Percentiles rank a stretch among this genome's conserved stretches.
Evolutionary conservation across 805 yeast genomes (phyloP).

Genomic region (Kodamaea restingae): DNA sequence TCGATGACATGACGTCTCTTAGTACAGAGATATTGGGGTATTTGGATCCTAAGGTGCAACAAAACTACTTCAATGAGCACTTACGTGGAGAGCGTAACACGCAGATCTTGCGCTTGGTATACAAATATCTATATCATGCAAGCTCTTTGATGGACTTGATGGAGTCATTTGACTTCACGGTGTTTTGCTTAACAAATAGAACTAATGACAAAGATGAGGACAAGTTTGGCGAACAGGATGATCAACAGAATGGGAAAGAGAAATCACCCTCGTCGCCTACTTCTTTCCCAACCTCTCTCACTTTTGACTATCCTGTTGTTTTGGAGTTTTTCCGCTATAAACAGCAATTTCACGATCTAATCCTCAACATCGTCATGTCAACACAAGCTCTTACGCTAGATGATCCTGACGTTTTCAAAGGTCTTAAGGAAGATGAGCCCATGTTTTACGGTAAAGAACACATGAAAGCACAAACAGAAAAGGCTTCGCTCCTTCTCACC

Average conservation of each 20-base stretch:
- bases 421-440: slow-evolving; percentile 54
- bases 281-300: slow-evolving; percentile 19
- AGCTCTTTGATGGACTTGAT: slow-evolving; percentile 48
- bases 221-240: slow-evolving; percentile 21
- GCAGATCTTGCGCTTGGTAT: slow-evolving; percentile 48
- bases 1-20: slow-evolving; percentile 34
- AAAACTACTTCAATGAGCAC: slow-evolving; percentile 31
- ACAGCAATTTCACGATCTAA: slow-evolving; percentile 63
- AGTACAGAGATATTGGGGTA: slow-evolving; percentile 41
- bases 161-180: slow-evolving; percentile 60
- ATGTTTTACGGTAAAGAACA: slow-evolving; percentile 37
- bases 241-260: slow-evolving; percentile 8
- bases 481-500: slow-evolving; percentile 46
- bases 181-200: slow-evolving; percentile 46
- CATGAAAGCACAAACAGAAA: slow-evolving; percentile 42
- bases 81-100: slow-evolving; percentile 45
- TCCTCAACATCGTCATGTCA: slow-evolving; percentile 57
- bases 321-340: slow-evolving; percentile 74
- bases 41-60: slow-evolving; percentile 35
- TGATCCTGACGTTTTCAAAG: slow-evolving; percentile 71
- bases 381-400: slow-evolving; percentile 65
- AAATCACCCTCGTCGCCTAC: too few species aligned
- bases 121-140: slow-evolving; percentile 48
- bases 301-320: slow-evolving; percentile 48
- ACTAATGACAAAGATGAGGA: too few species aligned